phyloP scores from a whole-genome alignment of 163 green algal species.

The Smithsoniella earleae region DNA sequence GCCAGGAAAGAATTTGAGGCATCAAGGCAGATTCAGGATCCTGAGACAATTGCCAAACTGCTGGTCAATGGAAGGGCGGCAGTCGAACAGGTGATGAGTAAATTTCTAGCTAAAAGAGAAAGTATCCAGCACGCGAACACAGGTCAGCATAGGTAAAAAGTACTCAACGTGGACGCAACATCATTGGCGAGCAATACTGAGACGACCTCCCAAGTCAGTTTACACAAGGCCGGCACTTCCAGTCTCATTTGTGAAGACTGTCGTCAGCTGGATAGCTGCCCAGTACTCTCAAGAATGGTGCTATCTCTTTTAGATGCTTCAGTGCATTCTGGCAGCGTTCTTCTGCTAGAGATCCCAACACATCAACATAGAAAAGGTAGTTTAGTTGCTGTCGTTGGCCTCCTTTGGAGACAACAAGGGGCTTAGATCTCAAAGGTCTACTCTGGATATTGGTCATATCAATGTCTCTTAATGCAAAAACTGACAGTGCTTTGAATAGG shows the following conservation, averaged over 20 bases:
- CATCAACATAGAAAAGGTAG: constrained; percentile 98
- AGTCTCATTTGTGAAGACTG: background rate
- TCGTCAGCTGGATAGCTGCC: constrained; percentile 66
- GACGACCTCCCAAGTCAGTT: background rate
- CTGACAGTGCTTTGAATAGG: constrained; percentile 92
- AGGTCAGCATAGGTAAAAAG: background rate
- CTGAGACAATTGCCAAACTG: constrained; percentile 62
- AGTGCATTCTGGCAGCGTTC: constrained; percentile 83
- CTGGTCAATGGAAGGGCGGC: constrained; percentile 64
- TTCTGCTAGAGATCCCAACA: constrained; percentile 75
- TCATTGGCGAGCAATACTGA: background rate
- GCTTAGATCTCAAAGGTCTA: constrained; percentile 66
- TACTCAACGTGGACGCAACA: background rate
- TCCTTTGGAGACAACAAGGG: constrained; percentile 36
- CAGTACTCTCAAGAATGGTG: constrained; percentile 67
- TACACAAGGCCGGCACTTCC: background rate
- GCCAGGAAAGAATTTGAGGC: constrained; percentile 71
- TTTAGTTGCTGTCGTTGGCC: constrained; percentile 63
- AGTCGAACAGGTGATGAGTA: constrained; percentile 51
- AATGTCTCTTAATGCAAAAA: constrained; percentile 94
- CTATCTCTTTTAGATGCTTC: constrained; percentile 78
- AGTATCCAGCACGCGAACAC: constrained; percentile 42
- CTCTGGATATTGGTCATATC: constrained; percentile 97
- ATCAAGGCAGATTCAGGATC: constrained; percentile 59
- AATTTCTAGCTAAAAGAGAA: constrained; percentile 47